Conservation (phyloP, 2,329 filamentous ascomycete species). For the Cladophialophora exuberans region DNA sequence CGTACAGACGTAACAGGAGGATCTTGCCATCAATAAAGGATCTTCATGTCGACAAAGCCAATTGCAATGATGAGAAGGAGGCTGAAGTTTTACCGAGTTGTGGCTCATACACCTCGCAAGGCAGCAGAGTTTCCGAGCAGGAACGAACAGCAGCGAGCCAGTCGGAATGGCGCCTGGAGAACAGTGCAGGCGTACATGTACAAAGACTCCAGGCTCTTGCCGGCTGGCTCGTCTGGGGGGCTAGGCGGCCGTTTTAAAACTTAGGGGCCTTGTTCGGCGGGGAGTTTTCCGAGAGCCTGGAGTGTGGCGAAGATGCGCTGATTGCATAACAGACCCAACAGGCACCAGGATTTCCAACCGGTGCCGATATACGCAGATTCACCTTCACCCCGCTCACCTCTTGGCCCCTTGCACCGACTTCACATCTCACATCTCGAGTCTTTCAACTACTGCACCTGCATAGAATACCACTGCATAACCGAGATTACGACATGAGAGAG, state of each 20-base stretch:
- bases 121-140: background rate
- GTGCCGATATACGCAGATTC: slow-evolving; percentile 25
- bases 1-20: too few species aligned
- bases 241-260: background rate
- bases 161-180: slow-evolving; percentile 4
- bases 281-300: background rate
- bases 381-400: slow-evolving; percentile 10
- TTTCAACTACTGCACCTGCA: background rate
- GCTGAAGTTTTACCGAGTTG: background rate
- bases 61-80: background rate
- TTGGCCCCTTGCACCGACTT: background rate
- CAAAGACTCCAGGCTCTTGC: background rate
- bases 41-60: too few species aligned
- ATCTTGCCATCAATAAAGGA: too few species aligned
- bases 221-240: background rate
- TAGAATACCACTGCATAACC: background rate
- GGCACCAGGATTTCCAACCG: slow-evolving; percentile 27
- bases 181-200: too few species aligned
- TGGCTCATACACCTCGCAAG: background rate
- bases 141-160: slow-evolving; percentile 1
- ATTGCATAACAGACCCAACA: slow-evolving; percentile 26
- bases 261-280: background rate
- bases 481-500: slow-evolving; percentile 3
- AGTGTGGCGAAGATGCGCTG: slow-evolving; percentile 21
- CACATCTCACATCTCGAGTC: background rate